phyloP scores from a whole-genome alignment of 495 filamentous ascomycete genomes.

The Acidiella bohemica region DNA sequence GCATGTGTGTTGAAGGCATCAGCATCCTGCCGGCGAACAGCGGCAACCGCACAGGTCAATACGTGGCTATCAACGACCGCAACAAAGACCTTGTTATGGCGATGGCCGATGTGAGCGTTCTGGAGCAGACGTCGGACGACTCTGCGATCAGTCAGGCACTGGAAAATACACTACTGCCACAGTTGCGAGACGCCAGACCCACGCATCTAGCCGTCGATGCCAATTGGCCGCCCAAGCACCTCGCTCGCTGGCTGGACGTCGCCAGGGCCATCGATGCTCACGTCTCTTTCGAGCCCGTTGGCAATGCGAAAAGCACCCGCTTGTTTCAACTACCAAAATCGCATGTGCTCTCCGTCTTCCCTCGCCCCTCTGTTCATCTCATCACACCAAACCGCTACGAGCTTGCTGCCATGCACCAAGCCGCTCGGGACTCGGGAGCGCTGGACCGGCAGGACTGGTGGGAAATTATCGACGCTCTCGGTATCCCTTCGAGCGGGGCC shows the following conservation, averaged over 20 bases:
- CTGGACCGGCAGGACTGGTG: constrained; percentile 67
- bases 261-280: constrained; percentile 39
- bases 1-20: constrained; percentile 52
- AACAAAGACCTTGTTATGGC: constrained; percentile 70
- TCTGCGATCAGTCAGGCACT: constrained; percentile 26
- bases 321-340: constrained; percentile 38
- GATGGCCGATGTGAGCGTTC: constrained; percentile 90
- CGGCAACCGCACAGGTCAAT: constrained; percentile 63
- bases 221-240: constrained; percentile 56
- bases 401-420: constrained; percentile 56
- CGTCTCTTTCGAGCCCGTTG: constrained; percentile 89
- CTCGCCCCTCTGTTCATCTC: constrained; percentile 50
- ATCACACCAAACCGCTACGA: constrained; percentile 74
- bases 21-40: constrained; percentile 38
- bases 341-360: constrained; percentile 38
- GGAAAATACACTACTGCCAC: constrained; percentile 43
- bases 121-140: constrained; percentile 36
- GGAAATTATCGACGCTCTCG: constrained; percentile 60
- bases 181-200: constrained; percentile 42
- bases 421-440: constrained; percentile 47
- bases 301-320: constrained; percentile 55
- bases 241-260: constrained; percentile 48
- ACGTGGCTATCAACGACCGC: constrained; percentile 74
- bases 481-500: constrained; percentile 45
- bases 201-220: constrained; percentile 69